A percentile compares a stretch with the other conserved stretches of the same genome.
phyloP scores from a whole-genome alignment of 2,329 filamentous ascomycete genomes.

The Fusarium papillatum region DNA sequence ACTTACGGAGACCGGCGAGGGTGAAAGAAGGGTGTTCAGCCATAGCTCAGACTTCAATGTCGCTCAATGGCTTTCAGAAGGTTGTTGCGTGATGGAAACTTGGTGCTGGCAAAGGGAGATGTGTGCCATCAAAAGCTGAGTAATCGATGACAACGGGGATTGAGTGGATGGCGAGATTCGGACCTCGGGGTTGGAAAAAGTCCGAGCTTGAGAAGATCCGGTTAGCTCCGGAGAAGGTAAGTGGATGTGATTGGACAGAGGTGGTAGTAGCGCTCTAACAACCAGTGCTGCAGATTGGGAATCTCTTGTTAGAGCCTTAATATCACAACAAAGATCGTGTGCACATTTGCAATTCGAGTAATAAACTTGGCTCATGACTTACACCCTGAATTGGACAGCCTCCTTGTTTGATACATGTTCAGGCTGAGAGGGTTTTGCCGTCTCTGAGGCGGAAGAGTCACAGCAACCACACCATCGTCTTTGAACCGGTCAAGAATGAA shows the following conservation, averaged over 20 bases:
- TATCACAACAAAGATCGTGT: not conserved
- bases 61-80: not conserved
- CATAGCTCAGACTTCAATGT: slow-evolving; percentile 40
- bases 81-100: not conserved
- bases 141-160: not conserved
- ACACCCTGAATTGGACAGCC: not conserved
- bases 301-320: not conserved
- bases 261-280: not conserved
- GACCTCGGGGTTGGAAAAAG: not conserved
- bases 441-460: not conserved
- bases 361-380: no score
- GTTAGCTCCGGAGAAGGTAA: not conserved
- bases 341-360: no score
- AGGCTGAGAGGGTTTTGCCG: not conserved
- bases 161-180: not conserved
- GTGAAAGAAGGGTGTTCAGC: slow-evolving; percentile 58
- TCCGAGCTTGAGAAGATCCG: not conserved
- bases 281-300: accelerated
- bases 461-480: not conserved
- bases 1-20: slow-evolving; percentile 54
- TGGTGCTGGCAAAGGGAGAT: not conserved
- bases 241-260: not conserved
- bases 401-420: not conserved
- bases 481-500: not conserved
- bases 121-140: not conserved